Evolutionary conservation across 345 rosid genomes (phyloP), one percentile per base, ranked within the genome.

Genomic region (Eucalyptus lansdowneana): DNA sequence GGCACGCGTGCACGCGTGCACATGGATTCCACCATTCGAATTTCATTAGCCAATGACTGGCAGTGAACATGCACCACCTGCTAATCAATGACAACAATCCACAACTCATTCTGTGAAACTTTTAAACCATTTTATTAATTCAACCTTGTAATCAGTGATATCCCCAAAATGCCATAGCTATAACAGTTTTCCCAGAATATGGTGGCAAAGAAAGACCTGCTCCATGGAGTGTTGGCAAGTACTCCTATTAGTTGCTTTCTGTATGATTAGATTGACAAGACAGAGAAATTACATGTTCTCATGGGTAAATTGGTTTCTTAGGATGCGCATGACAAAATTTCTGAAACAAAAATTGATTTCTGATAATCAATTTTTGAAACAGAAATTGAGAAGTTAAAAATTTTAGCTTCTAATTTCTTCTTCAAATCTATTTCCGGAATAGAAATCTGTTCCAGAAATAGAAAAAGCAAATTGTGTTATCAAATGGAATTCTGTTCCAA

Each of bases 1-100:
- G 9, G 37, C 5, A 5, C 2, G 2, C 2, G 14, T 6, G 3
- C 21, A 62, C 3, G 1, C 5, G 3, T n/a, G 76, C 34, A n/a
- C 40, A n/a, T 65, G 76, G 76, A 76, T 76, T 76, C 22, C 85
- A 40, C 85, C 85, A 76, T 76, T 40, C 40, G 27, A 40, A 21
- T 40, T 72, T 76, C 85, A 40, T 44, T 76, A 40, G 27, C 7
- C 45, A 42, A 76, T 21, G 85, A 76, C 27, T 76, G 85, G 29
- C 47, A 40, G 45, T 76, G 85, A 44, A 40, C 45, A 40, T 21
- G 29, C 47, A 24, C 47, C 47, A 40, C 24, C 85, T 40, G 27
- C 85, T 40, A 40, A 76, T 76, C 47, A 40, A 40, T 21, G 85
- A 76, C 24, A 3, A 76, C 85, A 40, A 21, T 76, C 83, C 47